Percentiles rank a stretch among this genome's conserved stretches.
These are phyloP conservation scores for Dicorynia guianensis DNA, from an alignment of 306 rosid genomes.

Conservation along the genomic window DNA sequence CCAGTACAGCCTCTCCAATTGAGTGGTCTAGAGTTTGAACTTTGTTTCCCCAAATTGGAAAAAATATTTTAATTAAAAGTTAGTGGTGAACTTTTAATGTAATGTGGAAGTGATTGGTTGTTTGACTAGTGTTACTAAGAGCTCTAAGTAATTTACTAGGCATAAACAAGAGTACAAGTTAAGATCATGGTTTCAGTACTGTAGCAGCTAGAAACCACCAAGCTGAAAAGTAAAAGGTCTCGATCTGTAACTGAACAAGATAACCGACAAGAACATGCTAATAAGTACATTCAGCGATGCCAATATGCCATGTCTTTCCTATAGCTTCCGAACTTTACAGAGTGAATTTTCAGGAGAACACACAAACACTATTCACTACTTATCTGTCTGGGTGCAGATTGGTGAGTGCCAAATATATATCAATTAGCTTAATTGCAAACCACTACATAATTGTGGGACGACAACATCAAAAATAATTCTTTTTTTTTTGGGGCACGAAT, in stretches of 20 bases:
- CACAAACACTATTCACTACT: neutral
- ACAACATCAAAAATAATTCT: no score
- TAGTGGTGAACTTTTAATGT: no score
- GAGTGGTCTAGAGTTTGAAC: no score
- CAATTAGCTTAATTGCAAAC: neutral
- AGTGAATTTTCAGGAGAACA: neutral
- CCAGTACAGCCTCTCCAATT: no score
- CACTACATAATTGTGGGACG: neutral
- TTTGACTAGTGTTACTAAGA: no score
- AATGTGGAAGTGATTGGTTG: no score
- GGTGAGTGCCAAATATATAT: neutral
- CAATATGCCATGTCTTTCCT: neutral
- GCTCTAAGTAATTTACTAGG: no score
- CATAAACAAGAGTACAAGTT: neutral
- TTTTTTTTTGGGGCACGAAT: no score
- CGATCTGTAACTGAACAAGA: neutral
- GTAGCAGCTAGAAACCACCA: neutral
- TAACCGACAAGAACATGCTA: neutral
- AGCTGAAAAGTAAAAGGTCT: neutral
- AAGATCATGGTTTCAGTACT: neutral
- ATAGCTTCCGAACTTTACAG: neutral
- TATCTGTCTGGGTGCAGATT: neutral
- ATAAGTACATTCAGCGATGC: neutral
- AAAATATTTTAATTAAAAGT: no score
- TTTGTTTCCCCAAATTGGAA: no score